phyloP scores from a whole-genome alignment of 2,329 filamentous ascomycete genomes.

The Xylaria digitata region DNA sequence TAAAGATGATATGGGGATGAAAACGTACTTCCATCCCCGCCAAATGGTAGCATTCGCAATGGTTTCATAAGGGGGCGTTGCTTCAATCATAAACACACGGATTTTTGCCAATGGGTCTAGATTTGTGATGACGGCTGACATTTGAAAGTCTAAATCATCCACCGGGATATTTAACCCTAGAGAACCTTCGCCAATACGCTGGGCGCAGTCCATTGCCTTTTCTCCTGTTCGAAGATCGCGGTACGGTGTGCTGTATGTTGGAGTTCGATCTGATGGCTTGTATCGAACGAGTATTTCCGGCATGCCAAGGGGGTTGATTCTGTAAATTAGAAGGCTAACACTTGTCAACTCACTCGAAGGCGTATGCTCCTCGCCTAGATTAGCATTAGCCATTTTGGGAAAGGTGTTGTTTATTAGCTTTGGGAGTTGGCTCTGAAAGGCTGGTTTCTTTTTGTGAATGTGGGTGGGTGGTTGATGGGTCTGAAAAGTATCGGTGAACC shows the following conservation, averaged over 20 bases:
- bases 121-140: slow-evolving; percentile 1
- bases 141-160: neutral
- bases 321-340: slow-evolving; percentile 13
- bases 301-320: neutral
- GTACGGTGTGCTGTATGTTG: neutral
- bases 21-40: slow-evolving; percentile 16
- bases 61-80: neutral
- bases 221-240: neutral
- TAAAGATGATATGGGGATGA: neutral
- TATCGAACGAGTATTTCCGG: slow-evolving; percentile 11
- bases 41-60: rapidly evolving
- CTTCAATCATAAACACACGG: slow-evolving; percentile 8
- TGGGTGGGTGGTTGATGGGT: neutral
- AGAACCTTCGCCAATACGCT: neutral
- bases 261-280: neutral
- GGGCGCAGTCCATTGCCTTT: neutral
- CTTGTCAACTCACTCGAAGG: neutral
- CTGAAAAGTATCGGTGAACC: neutral
- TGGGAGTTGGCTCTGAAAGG: neutral
- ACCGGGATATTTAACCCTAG: neutral
- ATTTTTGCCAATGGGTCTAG: neutral
- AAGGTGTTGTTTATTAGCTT: neutral
- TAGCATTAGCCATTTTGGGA: neutral
- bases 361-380: neutral
- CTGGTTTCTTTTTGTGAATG: neutral